These are phyloP conservation scores for Tetracladium maxilliforme DNA, from an alignment of 2,329 filamentous ascomycete species.

Conservation along the genomic window DNA sequence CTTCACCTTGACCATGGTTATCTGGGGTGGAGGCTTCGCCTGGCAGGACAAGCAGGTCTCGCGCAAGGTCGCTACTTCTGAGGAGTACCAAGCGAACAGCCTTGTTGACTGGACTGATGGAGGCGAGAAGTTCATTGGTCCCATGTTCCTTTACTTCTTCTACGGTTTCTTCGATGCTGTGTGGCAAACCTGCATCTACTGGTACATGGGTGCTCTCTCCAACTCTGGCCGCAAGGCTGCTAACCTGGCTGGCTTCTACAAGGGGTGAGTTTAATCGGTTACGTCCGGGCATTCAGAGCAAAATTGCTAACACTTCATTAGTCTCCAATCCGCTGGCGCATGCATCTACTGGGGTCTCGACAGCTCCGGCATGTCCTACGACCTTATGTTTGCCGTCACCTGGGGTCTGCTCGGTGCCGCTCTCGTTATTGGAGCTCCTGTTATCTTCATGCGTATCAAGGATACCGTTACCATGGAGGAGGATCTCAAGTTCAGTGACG, in stretches of 20 bases:
- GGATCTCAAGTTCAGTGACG: constrained; percentile 73
- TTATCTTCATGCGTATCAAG: constrained; percentile 66
- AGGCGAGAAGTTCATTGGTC: constrained; percentile 58
- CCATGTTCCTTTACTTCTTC: constrained; percentile 82
- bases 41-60: constrained; percentile 51
- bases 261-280: too few species aligned
- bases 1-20: constrained; percentile 54
- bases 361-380: constrained; percentile 43
- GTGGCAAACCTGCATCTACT: constrained; percentile 87
- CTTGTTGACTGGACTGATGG: constrained; percentile 48
- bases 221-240: constrained; percentile 87
- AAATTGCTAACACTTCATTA: too few species aligned
- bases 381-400: constrained; percentile 56
- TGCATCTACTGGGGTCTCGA: constrained; percentile 66
- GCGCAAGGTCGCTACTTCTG: constrained; percentile 16
- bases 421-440: constrained; percentile 61
- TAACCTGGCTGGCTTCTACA: constrained; percentile 86
- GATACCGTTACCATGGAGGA: constrained; percentile 72
- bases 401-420: constrained; percentile 68
- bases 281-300: too few species aligned
- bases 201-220: constrained; percentile 81
- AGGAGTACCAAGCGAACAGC: constrained; percentile 5
- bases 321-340: constrained; percentile 74
- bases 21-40: constrained; percentile 75
- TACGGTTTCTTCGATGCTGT: constrained; percentile 81